Conservation (phyloP, 1,139 yeast genomes). For the Kodamaea alishanica region DNA sequence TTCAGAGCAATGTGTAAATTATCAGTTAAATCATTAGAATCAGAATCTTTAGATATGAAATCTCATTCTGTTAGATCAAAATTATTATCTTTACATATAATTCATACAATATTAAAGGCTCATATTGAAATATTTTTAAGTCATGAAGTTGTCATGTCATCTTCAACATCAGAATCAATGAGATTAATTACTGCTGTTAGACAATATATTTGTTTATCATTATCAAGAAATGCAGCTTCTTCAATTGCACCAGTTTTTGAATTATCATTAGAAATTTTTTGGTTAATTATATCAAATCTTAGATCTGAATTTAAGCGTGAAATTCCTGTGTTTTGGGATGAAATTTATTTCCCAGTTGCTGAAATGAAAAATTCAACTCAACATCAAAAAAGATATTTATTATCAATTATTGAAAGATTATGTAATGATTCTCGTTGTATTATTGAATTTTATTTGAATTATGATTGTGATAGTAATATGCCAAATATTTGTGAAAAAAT, state of each 20-base stretch:
- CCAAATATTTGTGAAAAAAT: slow-evolving; percentile 84
- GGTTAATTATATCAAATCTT: slow-evolving; percentile 79
- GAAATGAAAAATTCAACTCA: slow-evolving; percentile 89
- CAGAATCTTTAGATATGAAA: slow-evolving; percentile 74
- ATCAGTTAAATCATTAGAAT: slow-evolving; percentile 74
- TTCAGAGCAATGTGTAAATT: slow-evolving; percentile 94
- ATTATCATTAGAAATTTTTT: slow-evolving; percentile 85
- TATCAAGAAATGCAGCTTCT: slow-evolving; percentile 91
- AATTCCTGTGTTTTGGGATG: slow-evolving; percentile 89
- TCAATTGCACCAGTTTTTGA: slow-evolving; percentile 91
- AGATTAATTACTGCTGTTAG: slow-evolving; percentile 75
- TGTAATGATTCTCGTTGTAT: slow-evolving; percentile 88
- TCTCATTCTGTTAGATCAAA: slow-evolving; percentile 92
- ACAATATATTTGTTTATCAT: slow-evolving; percentile 76
- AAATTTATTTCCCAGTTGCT: slow-evolving; percentile 89
- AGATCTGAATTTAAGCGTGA: slow-evolving; percentile 88
- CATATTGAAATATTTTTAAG: slow-evolving; percentile 81
- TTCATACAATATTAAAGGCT: slow-evolving; percentile 80
- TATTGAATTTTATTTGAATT: slow-evolving; percentile 88
- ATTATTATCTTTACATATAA: slow-evolving; percentile 78
- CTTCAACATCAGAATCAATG: slow-evolving; percentile 57
- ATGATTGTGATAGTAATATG: slow-evolving; percentile 85
- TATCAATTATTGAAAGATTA: slow-evolving; percentile 72
- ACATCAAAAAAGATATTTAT: slow-evolving; percentile 85
- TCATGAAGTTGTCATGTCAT: slow-evolving; percentile 55